Conservation (phyloP, 2,329 filamentous ascomycete genomes). For the Tolypocladium ophioglossoides region DNA sequence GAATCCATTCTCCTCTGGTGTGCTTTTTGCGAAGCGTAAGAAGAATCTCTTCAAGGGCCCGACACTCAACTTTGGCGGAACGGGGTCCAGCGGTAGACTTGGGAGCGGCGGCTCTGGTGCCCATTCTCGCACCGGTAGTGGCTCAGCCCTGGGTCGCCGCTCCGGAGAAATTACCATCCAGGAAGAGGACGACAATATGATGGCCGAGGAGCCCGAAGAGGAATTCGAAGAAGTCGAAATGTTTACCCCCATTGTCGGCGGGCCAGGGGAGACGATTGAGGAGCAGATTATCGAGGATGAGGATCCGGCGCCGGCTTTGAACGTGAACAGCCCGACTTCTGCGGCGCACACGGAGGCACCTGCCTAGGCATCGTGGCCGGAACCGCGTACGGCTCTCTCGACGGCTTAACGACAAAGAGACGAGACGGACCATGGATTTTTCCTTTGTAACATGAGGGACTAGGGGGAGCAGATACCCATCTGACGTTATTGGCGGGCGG, state of each 20-base stretch:
- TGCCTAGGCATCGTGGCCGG: background rate
- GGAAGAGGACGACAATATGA: constrained; percentile 49
- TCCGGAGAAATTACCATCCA: constrained; percentile 68
- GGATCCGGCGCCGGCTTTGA: constrained; percentile 11
- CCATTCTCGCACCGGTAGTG: constrained; percentile 50
- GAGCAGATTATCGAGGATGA: constrained; percentile 36
- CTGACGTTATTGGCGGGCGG: background rate
- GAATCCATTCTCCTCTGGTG: constrained; percentile 49
- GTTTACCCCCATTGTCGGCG: constrained; percentile 40
- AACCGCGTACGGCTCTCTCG: background rate
- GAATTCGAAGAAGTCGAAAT: constrained; percentile 49
- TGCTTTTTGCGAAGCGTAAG: constrained; percentile 75
- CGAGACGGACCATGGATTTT: background rate
- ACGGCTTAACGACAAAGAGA: background rate
- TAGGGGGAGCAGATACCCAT: background rate
- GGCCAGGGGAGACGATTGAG: constrained; percentile 32
- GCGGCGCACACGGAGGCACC: background rate
- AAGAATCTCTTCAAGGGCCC: constrained; percentile 76
- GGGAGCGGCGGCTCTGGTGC: constrained; percentile 25
- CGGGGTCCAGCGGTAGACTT: constrained; percentile 20
- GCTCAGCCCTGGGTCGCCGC: constrained; percentile 50
- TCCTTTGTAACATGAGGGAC: background rate
- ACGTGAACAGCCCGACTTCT: background rate
- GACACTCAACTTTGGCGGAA: constrained; percentile 44
- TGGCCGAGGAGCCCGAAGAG: constrained; percentile 30